Conservation (phyloP, 2,329 filamentous ascomycete species). For the Xylaria sp. region DNA sequence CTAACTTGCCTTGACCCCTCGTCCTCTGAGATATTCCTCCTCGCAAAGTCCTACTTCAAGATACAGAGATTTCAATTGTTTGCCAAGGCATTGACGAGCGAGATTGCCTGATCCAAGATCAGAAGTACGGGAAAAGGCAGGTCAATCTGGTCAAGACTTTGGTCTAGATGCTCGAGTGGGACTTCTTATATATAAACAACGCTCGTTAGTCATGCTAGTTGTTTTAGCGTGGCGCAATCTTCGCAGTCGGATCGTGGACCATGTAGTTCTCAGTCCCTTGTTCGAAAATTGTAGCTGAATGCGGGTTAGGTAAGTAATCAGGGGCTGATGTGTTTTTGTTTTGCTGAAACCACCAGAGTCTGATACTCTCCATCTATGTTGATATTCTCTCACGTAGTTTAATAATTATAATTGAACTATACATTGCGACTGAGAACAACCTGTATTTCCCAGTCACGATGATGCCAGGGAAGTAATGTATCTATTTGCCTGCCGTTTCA, state of each 20-base stretch:
- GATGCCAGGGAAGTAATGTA: not conserved
- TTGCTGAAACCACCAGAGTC: not conserved
- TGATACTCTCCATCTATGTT: not conserved
- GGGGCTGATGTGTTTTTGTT: not conserved
- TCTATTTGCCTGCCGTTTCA: too few relatives aligned
- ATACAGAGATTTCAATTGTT: constrained; percentile 20
- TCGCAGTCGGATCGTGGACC: not conserved
- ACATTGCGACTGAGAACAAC: not conserved
- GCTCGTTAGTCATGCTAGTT: not conserved
- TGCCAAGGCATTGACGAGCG: constrained; percentile 17
- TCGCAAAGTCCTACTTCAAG: constrained; percentile 22
- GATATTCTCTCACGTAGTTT: not conserved
- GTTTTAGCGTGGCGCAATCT: not conserved
- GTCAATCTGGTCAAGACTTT: not conserved
- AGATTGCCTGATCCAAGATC: constrained; percentile 24
- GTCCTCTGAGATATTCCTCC: constrained; percentile 30
- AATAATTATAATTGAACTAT: not conserved
- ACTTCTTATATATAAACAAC: not conserved
- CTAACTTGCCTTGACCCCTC: not conserved
- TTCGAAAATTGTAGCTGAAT: constrained; percentile 8
- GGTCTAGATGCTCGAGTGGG: not conserved
- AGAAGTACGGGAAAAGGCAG: constrained; percentile 19
- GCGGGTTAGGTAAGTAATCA: not conserved
- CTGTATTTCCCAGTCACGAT: not conserved
- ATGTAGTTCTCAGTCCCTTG: not conserved